Evolutionary conservation across 1,284 basidiomycete species (phyloP).

Genomic region (Porodaedalea pini): DNA sequence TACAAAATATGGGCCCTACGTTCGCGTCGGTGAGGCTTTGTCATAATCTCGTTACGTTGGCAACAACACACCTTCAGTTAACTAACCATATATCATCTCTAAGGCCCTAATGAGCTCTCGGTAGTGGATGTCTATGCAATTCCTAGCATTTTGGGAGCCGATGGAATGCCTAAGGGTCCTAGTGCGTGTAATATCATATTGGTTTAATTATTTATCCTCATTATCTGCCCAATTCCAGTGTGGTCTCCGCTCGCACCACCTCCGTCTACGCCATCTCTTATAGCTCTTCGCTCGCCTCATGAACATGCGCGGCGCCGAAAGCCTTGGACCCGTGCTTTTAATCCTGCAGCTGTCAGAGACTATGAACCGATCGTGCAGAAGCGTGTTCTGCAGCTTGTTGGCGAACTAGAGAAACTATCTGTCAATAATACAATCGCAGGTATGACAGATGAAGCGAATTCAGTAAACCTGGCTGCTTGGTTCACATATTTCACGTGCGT

Average conservation of each 20-base stretch:
- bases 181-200: conserved; percentile 23
- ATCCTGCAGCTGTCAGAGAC: conserved; percentile 34
- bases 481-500: conserved; percentile 31
- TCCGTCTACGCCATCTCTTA: background rate
- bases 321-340: conserved; percentile 43
- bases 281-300: conserved; percentile 29
- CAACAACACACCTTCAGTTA: background rate
- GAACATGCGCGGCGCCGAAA: conserved; percentile 38
- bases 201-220: background rate
- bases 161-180: conserved; percentile 33
- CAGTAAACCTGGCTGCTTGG: conserved; percentile 34
- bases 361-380: conserved; percentile 35
- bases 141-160: conserved; percentile 28
- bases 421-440: conserved; percentile 4
- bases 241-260: background rate
- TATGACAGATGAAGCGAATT: background rate
- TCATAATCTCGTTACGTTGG: background rate
- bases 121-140: conserved; percentile 30
- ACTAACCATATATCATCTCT: background rate
- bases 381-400: conserved; percentile 35
- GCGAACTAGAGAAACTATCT: conserved; percentile 26
- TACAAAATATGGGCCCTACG: conserved; percentile 20
- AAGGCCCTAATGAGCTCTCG: conserved; percentile 36
- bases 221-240: conserved; percentile 31
- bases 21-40: conserved; percentile 22